Conservation (phyloP, 1,284 basidiomycete genomes). For the Cutaneotrichosporon curvatum region DNA sequence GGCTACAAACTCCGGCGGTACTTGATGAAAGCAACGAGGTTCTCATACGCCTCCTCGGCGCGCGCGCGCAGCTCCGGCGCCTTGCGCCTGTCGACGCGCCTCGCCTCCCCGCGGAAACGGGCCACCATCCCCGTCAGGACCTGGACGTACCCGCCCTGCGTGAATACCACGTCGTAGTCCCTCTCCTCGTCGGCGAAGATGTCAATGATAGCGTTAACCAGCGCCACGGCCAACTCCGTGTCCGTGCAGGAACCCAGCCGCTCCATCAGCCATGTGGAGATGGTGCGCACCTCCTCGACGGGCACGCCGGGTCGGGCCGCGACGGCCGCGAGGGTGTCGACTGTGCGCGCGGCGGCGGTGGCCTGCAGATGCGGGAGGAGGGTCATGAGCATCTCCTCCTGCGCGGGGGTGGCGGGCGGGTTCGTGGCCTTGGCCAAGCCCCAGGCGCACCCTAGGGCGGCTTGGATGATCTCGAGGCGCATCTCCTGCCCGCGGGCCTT, state of each 20-base stretch:
- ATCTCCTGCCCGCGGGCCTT: constrained; percentile 42
- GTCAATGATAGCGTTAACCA: constrained; percentile 80
- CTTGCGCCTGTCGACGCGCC: constrained; percentile 51
- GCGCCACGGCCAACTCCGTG: constrained; percentile 71
- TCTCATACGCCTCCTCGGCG: constrained; percentile 57
- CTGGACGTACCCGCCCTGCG: constrained; percentile 54
- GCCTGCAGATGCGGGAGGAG: constrained; percentile 56
- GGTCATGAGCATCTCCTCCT: constrained; percentile 61
- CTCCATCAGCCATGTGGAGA: constrained; percentile 23
- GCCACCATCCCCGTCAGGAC: constrained; percentile 54
- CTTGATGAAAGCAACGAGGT: constrained; percentile 79
- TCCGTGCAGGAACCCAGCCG: constrained; percentile 48
- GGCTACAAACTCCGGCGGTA: constrained; percentile 57
- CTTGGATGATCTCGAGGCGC: constrained; percentile 43
- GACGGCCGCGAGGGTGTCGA: constrained; percentile 73
- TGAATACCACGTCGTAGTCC: constrained; percentile 72
- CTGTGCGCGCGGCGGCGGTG: constrained; percentile 60
- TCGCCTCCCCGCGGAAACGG: constrained; percentile 57
- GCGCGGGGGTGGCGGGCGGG: constrained; percentile 42
- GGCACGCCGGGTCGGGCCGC: constrained; percentile 59
- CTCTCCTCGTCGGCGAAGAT: constrained; percentile 86
- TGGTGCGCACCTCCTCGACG: constrained; percentile 56
- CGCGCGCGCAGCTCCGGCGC: constrained; percentile 43
- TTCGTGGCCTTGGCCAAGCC: constrained; percentile 36
- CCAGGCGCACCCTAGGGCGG: constrained; percentile 45